Base-by-base conservation (phyloP, 441 rosid species). In the Hura crepitans region DNA sequence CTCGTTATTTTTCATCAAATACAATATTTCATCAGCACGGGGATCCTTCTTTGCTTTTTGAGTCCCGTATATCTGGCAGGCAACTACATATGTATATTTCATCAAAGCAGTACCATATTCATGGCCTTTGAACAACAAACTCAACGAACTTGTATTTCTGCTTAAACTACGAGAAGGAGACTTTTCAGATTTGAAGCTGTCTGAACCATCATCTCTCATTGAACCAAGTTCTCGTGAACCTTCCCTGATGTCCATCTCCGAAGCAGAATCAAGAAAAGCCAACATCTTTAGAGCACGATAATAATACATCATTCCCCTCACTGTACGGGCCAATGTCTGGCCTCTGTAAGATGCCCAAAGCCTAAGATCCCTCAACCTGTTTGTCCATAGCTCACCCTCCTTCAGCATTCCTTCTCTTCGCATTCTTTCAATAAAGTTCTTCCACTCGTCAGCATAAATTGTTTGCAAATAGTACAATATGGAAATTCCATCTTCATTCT, bases 261-360 rank as follows among this genome's bases (percentile, higher is more conserved):
- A 81, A 58, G 96, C 97, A 72, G 90, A 85, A 82, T 93, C 98
- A 70, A 93, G 96, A 77, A 84, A 93, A 65, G 91, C 89, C 65
- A 90, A 92, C 88, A 84, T 84, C 85, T 84, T 82, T 64, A 93
- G 87, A 67, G 98, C 97, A 74, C 91, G 85, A 63, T 86, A 85
- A 74, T 90, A 90, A 59, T 93, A 93, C 97, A 93, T 89, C 97
- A 93, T 93, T 76, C 98, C 98, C 80, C 98, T 80, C 12, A 90
- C 95, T 5, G 96, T 92, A 51, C 95, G 91, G 49, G 91, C 77
- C 68, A 93, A 83, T 4, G 98, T 91, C 77, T 91, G 97, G 58
- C 98, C 98, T 74, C 98, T 82, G 76, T 88, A 91, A 56, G 97
- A 93, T 65, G 91, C 97, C 98, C 97, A 93, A 50, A 88, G 91